Evolutionary conservation across 2,329 filamentous ascomycete species (phyloP), one percentile per base, ranked within the genome.

Genomic region (Trichoderma harzianum): DNA sequence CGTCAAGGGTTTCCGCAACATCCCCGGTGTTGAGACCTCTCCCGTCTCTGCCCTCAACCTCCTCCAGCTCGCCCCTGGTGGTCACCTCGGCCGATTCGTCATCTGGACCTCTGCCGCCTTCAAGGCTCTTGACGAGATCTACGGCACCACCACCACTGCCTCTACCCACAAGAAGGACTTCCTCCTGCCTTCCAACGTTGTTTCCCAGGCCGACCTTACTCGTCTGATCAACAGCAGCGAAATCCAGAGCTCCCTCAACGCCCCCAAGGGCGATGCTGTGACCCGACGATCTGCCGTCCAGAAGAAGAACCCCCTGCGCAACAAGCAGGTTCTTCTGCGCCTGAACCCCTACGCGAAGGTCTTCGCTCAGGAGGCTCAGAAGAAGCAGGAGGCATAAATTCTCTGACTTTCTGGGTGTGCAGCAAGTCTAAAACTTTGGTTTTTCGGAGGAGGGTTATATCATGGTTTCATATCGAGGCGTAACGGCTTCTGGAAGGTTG

Each of bases 231-330:
- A 99, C 94, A 95, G 92, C 82, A 94, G 93, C 81, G 96, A 99
- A 88, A 92, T 98, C 85, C 96, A 99, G 92, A 93, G 92, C 85
- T 95, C 97, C 73, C 91, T 99, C 81, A 91, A 93, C 80, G 94
- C 92, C 74, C 94, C 95, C 85, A 96, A 95, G 89, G 96, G 96
- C 79, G 90, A 92, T 79, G 90, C 94, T 82, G 86, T 91, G 82
- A 97, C 94, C 86, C 98, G 98, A 91, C 93, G 96, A 82, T 86
- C 88, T 78, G 86, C 89, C 81, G 94, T 97, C 78, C 95, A 98
- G 91, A 99, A 99, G 94, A 98, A 98, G 95, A 99, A 99, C 91
- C 96, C 96, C 81, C 94, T 99, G 79, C 89, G 89, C 87, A 99
- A 99, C 93, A 97, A 94, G 91, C 96, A 98, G 90, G 92, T 99